phyloP scores from a whole-genome alignment of 2,329 filamentous ascomycete genomes.

The Sordariomycetes sp. region DNA sequence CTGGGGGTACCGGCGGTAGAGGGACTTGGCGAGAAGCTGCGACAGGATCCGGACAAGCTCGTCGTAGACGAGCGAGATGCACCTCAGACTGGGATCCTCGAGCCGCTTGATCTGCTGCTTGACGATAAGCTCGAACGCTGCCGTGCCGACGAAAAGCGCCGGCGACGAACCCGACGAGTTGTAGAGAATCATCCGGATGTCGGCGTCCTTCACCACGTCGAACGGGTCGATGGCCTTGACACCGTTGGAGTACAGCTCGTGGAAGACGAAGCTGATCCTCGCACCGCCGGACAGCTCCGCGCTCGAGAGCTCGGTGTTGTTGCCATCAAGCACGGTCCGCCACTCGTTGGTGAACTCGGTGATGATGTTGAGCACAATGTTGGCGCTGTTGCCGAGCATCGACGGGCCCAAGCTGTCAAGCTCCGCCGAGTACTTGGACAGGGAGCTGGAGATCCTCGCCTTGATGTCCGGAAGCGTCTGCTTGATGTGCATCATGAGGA shows the following conservation, averaged over 20 bases:
- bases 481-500: constrained; percentile 99
- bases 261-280: constrained; percentile 98
- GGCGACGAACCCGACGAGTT: constrained; percentile 98
- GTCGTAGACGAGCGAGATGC: constrained; percentile 93
- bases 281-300: constrained; percentile 91
- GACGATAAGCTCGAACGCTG: constrained; percentile 96
- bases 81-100: constrained; percentile 94
- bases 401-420: constrained; percentile 79
- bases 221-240: constrained; percentile 97
- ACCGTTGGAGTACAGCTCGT: constrained; percentile 95
- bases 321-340: constrained; percentile 89
- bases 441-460: constrained; percentile 82
- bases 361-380: constrained; percentile 97
- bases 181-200: constrained; percentile 94
- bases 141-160: constrained; percentile 92
- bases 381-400: constrained; percentile 89
- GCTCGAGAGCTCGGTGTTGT: constrained; percentile 92
- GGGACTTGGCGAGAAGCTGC: constrained; percentile 75
- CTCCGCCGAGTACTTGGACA: constrained; percentile 84
- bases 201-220: constrained; percentile 92
- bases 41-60: constrained; percentile 92
- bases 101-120: constrained; percentile 97
- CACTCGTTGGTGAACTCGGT: constrained; percentile 98
- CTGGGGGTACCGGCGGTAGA: constrained; percentile 86
- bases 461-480: constrained; percentile 98